Evolutionary conservation across 345 rosid species (phyloP).

Genomic region (Camelina laxa): DNA sequence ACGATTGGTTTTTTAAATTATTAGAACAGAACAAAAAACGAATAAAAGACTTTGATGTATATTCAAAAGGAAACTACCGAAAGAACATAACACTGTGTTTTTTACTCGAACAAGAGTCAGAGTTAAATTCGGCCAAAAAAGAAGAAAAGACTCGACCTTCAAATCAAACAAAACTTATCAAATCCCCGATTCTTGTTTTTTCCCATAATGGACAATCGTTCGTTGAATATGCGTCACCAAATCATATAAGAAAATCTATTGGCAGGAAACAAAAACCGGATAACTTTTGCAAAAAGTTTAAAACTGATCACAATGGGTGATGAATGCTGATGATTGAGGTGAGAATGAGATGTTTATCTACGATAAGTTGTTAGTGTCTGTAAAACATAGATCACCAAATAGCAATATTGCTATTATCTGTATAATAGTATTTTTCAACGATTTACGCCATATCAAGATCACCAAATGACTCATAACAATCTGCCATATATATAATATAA

Average conservation of each 20-base stretch:
- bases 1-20: not conserved
- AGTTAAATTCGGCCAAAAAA: conserved; percentile 12
- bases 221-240: not conserved
- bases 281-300: not conserved
- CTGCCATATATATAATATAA: not conserved
- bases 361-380: not conserved
- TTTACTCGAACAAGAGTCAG: not conserved
- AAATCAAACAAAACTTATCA: conserved; percentile 17
- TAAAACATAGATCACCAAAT: too few relatives aligned
- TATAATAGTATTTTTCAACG: too few relatives aligned
- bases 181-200: conserved; percentile 7
- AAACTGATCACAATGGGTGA: not conserved
- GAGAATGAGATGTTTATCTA: not conserved
- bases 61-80: conserved; percentile 14
- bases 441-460: not conserved
- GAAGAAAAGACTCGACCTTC: conserved; percentile 4
- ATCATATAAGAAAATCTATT: not conserved
- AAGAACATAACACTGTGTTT: not conserved
- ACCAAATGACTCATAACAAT: not conserved
- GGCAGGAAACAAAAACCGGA: not conserved
- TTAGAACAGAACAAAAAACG: not conserved
- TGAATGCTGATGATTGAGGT: not conserved
- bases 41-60: conserved; percentile 14
- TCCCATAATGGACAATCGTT: conserved; percentile 7
- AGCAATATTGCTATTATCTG: too few relatives aligned